Conservation (phyloP, 495 filamentous ascomycete species). For the Penicillium argentinense region DNA sequence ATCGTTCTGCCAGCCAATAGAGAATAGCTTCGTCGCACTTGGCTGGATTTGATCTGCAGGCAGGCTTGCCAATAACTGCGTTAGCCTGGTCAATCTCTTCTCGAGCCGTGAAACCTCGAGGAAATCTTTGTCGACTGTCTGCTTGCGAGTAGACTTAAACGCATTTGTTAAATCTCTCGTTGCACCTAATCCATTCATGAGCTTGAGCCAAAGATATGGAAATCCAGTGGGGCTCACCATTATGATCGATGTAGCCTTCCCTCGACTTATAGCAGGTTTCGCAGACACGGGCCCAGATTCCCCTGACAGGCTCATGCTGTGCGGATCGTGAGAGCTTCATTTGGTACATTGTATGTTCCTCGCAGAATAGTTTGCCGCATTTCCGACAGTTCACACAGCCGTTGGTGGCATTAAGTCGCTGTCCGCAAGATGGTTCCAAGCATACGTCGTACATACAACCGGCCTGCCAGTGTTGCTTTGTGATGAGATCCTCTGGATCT, state of each 20-base stretch:
- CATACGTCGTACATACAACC: constrained; percentile 72
- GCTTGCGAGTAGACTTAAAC: constrained; percentile 68
- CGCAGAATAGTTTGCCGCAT: constrained; percentile 91
- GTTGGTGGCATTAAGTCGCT: constrained; percentile 71
- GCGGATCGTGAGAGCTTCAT: constrained; percentile 95
- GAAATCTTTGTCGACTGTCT: constrained; percentile 76
- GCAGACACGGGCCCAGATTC: constrained; percentile 92
- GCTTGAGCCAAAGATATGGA: not conserved
- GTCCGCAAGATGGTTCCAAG: constrained; percentile 82
- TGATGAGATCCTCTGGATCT: constrained; percentile 89
- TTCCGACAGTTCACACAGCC: constrained; percentile 89
- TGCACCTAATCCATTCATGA: constrained; percentile 43
- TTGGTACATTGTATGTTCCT: constrained; percentile 99
- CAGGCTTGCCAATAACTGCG: constrained; percentile 72
- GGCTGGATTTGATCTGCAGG: constrained; percentile 58
- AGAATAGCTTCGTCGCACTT: constrained; percentile 53
- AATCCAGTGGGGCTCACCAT: constrained; percentile 40
- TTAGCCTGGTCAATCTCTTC: constrained; percentile 87
- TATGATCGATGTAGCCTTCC: constrained; percentile 91
- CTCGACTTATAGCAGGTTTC: constrained; percentile 97
- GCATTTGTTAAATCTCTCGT: constrained; percentile 65
- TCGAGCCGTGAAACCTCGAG: constrained; percentile 87
- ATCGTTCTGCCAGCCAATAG: constrained; percentile 57
- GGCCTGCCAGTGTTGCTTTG: constrained; percentile 84
- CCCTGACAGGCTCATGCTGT: constrained; percentile 86